These are phyloP conservation scores for Paraphoma chrysanthemicola DNA, from an alignment of 2,329 filamentous ascomycete genomes.

Conservation along the genomic window DNA sequence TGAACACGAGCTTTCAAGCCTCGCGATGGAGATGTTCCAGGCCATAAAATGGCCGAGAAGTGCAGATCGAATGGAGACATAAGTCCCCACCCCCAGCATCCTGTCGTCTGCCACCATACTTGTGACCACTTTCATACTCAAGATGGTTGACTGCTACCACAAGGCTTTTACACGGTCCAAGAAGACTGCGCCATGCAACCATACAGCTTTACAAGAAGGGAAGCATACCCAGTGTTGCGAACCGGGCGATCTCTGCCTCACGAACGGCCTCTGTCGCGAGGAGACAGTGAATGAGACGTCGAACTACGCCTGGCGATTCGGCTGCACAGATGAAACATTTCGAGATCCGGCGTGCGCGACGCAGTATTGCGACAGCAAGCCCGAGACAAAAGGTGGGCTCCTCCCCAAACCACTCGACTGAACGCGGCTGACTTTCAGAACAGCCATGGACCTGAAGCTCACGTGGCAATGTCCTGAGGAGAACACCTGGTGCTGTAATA, in stretches of 20 bases:
- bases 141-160: neutral
- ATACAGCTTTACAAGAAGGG: neutral
- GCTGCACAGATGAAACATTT: slow-evolving; percentile 1
- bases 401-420: neutral
- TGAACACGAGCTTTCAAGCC: slow-evolving; percentile 1
- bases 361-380: neutral
- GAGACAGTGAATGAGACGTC: neutral
- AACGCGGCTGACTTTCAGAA: neutral
- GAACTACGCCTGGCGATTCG: slow-evolving; percentile 5
- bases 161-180: neutral
- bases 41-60: neutral
- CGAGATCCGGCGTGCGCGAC: slow-evolving; percentile 1
- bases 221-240: slow-evolving; percentile 3
- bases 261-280: slow-evolving; percentile 3
- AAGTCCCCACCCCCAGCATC: too few relatives aligned
- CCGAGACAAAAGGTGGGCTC: neutral
- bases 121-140: neutral
- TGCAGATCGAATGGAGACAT: neutral
- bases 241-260: slow-evolving; percentile 4
- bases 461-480: slow-evolving; percentile 1
- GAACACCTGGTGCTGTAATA: slow-evolving; percentile 1
- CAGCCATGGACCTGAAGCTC: neutral
- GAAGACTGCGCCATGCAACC: neutral
- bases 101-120: too few relatives aligned
- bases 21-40: neutral